phyloP scores from a whole-genome alignment of 192 early-diverging fungal genomes.

The Cetraspora pellucida region DNA sequence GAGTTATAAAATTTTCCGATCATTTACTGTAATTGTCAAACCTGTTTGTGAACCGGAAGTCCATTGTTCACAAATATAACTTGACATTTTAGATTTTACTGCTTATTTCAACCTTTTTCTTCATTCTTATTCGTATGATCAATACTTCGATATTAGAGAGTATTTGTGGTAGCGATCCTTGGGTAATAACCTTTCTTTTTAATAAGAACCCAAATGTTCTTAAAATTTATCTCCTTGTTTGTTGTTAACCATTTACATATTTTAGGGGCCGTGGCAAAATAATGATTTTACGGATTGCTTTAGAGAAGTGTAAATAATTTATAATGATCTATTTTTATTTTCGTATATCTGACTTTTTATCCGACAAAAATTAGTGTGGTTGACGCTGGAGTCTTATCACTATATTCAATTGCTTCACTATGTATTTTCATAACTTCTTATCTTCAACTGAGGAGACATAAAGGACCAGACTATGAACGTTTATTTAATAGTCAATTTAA shows the following conservation, averaged over 20 bases:
- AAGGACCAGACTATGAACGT: background rate
- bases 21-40: too few species aligned
- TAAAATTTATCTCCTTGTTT: background rate
- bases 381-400: background rate
- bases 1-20: too few species aligned
- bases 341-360: background rate
- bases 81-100: too few species aligned
- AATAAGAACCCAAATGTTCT: background rate
- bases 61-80: too few species aligned
- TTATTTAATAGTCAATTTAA: background rate
- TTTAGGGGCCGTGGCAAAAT: conserved; percentile 3
- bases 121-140: too few species aligned
- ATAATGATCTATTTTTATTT: background rate
- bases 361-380: background rate
- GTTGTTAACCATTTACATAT: background rate
- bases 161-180: background rate
- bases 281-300: conserved; percentile 13
- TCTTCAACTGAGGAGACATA: background rate
- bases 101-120: too few species aligned
- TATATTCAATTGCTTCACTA: background rate
- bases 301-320: conserved; percentile 3
- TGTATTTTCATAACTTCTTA: background rate
- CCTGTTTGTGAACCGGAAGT: too few species aligned
- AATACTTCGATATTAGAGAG: background rate
- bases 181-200: background rate